Base-by-base conservation (phyloP, 352 stramenopile genomes). In the Globisporangium radiosum region DNA sequence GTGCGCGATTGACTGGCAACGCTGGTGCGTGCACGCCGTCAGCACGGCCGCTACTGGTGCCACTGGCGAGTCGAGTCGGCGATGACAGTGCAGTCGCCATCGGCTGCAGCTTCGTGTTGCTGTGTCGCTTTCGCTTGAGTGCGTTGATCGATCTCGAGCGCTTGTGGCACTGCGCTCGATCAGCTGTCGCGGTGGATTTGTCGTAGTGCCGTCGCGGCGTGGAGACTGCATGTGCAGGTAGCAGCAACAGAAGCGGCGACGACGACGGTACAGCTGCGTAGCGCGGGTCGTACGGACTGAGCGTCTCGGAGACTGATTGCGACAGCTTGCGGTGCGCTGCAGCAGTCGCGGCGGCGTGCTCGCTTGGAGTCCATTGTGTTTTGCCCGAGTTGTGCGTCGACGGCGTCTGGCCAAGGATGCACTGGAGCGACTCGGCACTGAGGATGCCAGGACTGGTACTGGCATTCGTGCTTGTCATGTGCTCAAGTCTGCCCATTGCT, bases 381-480 rank as follows among this genome's bases (percentile, higher is more conserved):
- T 13, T 37, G 15, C n/a, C n/a, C 42, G 42, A 15, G 42, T 47
- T 13, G 11, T 5, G 15, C 4, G 45, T 50, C 7, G 45, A 25
- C 2, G 14, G 13, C 51, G 52, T 17, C 7, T 49, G 37, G 39
- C 36, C 10, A 5, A 68, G 50, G 39, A 71, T 60, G 48, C 42
- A 55, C 44, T 73, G 62, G 4, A 78, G 59, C 47, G 62, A 56
- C 52, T 68, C 63, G 11, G 65, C 68, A 7, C 59, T 74, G 40
- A 78, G 47, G 47, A 75, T 71, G 1, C 64, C 67, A 5, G 43
- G 45, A 11, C 15, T 15, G 5, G 13, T 47, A 38, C 19, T 19
- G 47, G 17, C 17, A 19, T 19, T 19, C 17, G 17, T 19, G 17
- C 17, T 19, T 19, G 17, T 19, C 17, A 19, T 19, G 17, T 19